Base-by-base conservation (phyloP, 768 basidiomycete species). In the Auricularia sp. region DNA sequence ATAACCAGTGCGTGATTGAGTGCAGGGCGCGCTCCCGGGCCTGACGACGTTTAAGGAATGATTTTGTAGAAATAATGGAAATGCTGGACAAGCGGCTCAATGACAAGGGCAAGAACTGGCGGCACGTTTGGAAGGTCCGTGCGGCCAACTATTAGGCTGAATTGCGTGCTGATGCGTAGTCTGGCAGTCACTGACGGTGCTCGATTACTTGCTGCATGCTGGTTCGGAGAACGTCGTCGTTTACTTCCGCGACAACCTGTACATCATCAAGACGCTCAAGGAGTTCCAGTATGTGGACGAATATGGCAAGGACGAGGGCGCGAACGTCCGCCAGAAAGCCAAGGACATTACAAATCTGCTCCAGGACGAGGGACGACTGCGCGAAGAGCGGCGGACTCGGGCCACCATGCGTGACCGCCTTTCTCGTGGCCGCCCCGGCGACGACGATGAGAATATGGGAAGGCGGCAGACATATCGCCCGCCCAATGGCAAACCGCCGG, bases 31-130 rank as follows among this genome's bases (percentile, higher is more conserved):
- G 43, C 8, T 59, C 3, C 23, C 42, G 44, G 16, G 23, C 64
- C 43, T 3, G 61, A 33, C 14, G 56, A 54, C 60, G 18, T 64
- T 83, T 6, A 68, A 85, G 94, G 76, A 89, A 87, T 66, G 95
- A 98, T 71, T 99, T 99, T 74, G 93, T 98, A 12, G 97, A 99
- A 78, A 92, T 99, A 71, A 98, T 99, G 93, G 97, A 99, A 80
- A 97, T 98, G 93, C 82, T 99, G 61, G 97, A 98, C 77, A 98
- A 99, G 77, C 87, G 97, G 62, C 78, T 99, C 67, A 94, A 94
- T 70, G 97, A 99, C 79, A 98, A 97, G 81, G 97, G 97, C 43
- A 98, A 98, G 85, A 98, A 98, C 71, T 99, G 97, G 97, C 84
- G 96, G 62, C 97, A 99, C 80, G 96, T 98, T 65, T 98, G 97